Conservation (phyloP, 176 grass and related monocot genomes). For the Alopecurus myosuroides region DNA sequence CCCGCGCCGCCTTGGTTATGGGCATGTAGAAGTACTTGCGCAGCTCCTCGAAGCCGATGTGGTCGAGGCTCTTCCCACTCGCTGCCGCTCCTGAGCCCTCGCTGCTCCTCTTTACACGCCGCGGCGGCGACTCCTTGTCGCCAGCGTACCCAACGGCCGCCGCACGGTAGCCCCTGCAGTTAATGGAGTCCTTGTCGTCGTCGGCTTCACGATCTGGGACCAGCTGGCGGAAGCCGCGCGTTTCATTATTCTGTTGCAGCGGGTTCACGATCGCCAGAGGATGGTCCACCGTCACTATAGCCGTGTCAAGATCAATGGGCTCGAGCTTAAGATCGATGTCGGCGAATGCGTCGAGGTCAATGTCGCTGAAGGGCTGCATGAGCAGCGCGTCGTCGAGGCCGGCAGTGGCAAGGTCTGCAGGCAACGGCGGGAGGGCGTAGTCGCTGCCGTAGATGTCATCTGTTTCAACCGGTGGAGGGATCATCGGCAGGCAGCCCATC, state of each 20-base stretch:
- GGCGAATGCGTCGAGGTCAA: slow-evolving; percentile 30
- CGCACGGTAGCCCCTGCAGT: not conserved
- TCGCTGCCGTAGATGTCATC: not conserved
- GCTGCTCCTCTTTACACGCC: not conserved
- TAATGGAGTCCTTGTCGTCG: not conserved
- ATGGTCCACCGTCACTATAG: not conserved
- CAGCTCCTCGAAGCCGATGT: slow-evolving; percentile 64
- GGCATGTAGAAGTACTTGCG: slow-evolving; percentile 79
- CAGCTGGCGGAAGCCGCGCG: not conserved
- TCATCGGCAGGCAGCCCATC: not conserved
- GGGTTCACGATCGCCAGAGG: not conserved
- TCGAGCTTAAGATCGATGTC: not conserved
- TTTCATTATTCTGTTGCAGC: not conserved
- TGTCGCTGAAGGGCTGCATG: slow-evolving; percentile 22
- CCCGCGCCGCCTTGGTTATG: slow-evolving; percentile 68
- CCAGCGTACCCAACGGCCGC: not conserved
- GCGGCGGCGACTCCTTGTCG: not conserved
- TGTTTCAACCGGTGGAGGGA: not conserved
- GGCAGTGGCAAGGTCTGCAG: not conserved
- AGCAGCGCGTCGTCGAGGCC: slow-evolving; percentile 17
- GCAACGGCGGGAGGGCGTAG: not conserved
- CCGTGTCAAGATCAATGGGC: not conserved
- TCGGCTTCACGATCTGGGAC: not conserved
- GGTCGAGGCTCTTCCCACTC: slow-evolving; percentile 28
- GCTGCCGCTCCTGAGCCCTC: not conserved